Evolutionary conservation across 2,329 filamentous ascomycete genomes (phyloP).

Genomic region (Penicillium verrucosum): DNA sequence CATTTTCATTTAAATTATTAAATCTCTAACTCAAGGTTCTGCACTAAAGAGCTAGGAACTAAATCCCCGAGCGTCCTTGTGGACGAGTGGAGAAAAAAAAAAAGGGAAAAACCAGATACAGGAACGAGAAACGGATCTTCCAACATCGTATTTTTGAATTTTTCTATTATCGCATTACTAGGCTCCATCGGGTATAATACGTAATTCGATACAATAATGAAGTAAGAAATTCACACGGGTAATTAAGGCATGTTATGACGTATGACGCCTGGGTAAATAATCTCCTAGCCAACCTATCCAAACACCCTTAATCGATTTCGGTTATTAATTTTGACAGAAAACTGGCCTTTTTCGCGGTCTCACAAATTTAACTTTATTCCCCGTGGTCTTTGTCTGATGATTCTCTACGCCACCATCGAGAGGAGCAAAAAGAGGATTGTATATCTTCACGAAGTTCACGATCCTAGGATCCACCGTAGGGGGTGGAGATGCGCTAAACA

Average conservation of each 20-base stretch:
- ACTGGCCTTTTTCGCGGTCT: background rate
- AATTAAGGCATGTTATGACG: background rate
- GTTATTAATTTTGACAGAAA: background rate
- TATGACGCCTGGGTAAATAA: background rate
- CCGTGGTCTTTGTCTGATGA: background rate
- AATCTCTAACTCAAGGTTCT: constrained; percentile 7
- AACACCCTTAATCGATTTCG: background rate
- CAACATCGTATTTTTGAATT: constrained; percentile 18
- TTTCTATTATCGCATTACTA: constrained; percentile 16
- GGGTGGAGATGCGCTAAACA: background rate
- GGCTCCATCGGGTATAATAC: constrained; percentile 18
- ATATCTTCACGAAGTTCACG: background rate
- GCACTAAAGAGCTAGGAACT: constrained; percentile 28
- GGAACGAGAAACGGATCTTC: constrained; percentile 29
- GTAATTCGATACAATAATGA: background rate
- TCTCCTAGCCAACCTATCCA: background rate
- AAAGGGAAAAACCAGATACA: too few species aligned
- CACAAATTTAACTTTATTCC: background rate
- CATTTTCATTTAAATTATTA: too few species aligned
- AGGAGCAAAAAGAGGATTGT: background rate
- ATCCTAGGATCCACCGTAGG: background rate
- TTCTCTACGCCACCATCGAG: background rate
- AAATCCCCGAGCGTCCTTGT: constrained; percentile 28
- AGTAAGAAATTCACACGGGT: background rate
- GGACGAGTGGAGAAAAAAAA: constrained; percentile 25